Percentiles rank a stretch among this genome's conserved stretches.
Evolutionary conservation across 148 eudicot species (phyloP).

Genomic region (Pouteria glomerata): DNA sequence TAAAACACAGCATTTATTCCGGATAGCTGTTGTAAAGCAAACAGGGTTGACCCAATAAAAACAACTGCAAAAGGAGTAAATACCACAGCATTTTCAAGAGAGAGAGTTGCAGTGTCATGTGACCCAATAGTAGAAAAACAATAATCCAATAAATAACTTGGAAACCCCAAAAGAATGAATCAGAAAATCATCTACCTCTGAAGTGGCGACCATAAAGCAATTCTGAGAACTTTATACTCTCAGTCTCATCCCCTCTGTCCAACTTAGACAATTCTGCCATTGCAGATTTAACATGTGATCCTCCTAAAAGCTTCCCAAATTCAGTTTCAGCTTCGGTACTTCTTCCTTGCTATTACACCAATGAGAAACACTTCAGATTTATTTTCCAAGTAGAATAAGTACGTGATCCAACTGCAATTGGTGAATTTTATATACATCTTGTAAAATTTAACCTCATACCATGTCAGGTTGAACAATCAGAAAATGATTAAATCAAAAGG

Average conservation of each 20-base stretch:
- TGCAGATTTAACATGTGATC: slow-evolving; percentile 59
- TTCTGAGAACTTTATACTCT: slow-evolving; percentile 51
- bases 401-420: not conserved
- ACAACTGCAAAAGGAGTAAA: slow-evolving; percentile 55
- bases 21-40: slow-evolving; percentile 85
- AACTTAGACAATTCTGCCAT: slow-evolving; percentile 65
- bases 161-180: not conserved
- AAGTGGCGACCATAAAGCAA: slow-evolving; percentile 58
- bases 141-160: too few species aligned
- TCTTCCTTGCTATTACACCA: slow-evolving; percentile 57
- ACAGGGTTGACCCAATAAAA: slow-evolving; percentile 70
- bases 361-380: slow-evolving; percentile 16
- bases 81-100: not conserved
- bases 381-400: not conserved
- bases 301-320: slow-evolving; percentile 69
- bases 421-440: not conserved
- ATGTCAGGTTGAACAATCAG: not conserved
- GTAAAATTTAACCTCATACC: not conserved
- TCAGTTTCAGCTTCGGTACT: slow-evolving; percentile 62
- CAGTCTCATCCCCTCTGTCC: slow-evolving; percentile 65
- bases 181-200: slow-evolving; percentile 45
- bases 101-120: not conserved
- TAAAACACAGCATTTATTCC: slow-evolving; percentile 93
- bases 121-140: too few species aligned
- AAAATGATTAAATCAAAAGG: not conserved